Percentiles rank a stretch among this genome's conserved stretches.
phyloP scores from a whole-genome alignment of 2,329 filamentous ascomycete genomes.

The Xylaria arbuscula region DNA sequence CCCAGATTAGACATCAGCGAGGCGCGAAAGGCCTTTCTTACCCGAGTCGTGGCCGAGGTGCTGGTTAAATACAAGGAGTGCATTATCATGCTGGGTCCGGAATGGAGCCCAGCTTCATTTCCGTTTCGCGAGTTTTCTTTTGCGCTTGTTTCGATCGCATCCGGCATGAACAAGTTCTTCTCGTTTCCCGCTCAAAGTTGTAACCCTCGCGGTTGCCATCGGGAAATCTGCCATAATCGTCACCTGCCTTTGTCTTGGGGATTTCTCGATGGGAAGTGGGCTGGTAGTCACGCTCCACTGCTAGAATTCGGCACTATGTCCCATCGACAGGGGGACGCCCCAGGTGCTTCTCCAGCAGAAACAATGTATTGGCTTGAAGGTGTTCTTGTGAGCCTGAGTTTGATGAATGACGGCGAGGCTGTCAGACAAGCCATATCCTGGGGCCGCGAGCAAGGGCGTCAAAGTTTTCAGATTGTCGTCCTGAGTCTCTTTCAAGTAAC shows the following conservation, averaged over 20 bases:
- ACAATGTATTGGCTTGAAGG: conserved; percentile 26
- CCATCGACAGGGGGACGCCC: conserved; percentile 16
- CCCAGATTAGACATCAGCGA: background rate
- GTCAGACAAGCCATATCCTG: conserved; percentile 36
- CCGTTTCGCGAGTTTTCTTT: conserved; percentile 28
- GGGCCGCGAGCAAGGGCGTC: conserved; percentile 36
- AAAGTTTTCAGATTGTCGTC: conserved; percentile 38
- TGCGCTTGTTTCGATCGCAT: conserved; percentile 27
- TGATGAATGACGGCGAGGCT: conserved; percentile 33
- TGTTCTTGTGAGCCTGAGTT: conserved; percentile 26
- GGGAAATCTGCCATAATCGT: no score
- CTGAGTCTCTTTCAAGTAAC: conserved; percentile 40
- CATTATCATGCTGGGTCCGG: background rate
- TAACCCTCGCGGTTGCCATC: no score
- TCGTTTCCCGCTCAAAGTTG: no score
- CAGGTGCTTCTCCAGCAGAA: conserved; percentile 20
- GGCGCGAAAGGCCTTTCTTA: conserved; percentile 10
- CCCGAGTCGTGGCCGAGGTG: background rate
- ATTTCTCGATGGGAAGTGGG: background rate
- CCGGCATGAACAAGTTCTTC: background rate
- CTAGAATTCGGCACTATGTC: conserved; percentile 25
- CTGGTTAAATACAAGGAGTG: background rate
- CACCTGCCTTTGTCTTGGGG: no score
- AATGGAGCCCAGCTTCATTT: conserved; percentile 26
- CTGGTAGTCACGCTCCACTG: conserved; percentile 8